These are phyloP conservation scores for Termitomyces sp. DNA, from an alignment of 1,284 basidiomycete species.

Conservation along the genomic window DNA sequence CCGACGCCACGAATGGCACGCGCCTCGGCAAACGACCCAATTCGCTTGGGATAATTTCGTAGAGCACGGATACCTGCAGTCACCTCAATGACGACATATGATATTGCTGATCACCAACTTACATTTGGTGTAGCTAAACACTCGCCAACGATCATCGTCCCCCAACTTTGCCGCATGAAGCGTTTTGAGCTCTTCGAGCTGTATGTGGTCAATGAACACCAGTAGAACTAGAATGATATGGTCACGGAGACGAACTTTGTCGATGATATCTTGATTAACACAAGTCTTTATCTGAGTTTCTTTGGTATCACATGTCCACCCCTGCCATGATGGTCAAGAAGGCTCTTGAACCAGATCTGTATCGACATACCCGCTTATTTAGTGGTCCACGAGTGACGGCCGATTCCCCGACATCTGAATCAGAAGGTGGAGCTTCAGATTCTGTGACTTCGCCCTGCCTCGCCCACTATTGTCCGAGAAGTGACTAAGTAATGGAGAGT, in stretches of 20 bases:
- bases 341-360: background rate
- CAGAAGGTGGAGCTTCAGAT: constrained; percentile 19
- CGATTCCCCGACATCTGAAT: constrained; percentile 22
- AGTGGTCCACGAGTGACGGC: constrained; percentile 5
- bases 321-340: constrained; percentile 28
- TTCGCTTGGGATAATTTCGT: constrained; percentile 51
- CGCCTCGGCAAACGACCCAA: constrained; percentile 63
- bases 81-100: background rate
- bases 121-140: constrained; percentile 61
- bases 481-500: background rate
- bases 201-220: background rate
- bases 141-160: constrained; percentile 60
- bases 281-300: constrained; percentile 30
- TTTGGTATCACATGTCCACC: constrained; percentile 58
- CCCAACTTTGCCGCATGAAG: constrained; percentile 54
- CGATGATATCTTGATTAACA: constrained; percentile 63
- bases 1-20: constrained; percentile 63
- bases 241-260: constrained; percentile 43
- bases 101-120: background rate
- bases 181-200: constrained; percentile 60
- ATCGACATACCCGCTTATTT: constrained; percentile 16
- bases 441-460: constrained; percentile 22
- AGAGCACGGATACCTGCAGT: constrained; percentile 50
- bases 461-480: constrained; percentile 23
- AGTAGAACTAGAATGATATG: constrained; percentile 7